A percentile compares a stretch with the other conserved stretches of the same genome.
These are phyloP conservation scores for Phytophthora chlamydospora DNA, from an alignment of 352 stramenopile genomes.

Conservation along the genomic window DNA sequence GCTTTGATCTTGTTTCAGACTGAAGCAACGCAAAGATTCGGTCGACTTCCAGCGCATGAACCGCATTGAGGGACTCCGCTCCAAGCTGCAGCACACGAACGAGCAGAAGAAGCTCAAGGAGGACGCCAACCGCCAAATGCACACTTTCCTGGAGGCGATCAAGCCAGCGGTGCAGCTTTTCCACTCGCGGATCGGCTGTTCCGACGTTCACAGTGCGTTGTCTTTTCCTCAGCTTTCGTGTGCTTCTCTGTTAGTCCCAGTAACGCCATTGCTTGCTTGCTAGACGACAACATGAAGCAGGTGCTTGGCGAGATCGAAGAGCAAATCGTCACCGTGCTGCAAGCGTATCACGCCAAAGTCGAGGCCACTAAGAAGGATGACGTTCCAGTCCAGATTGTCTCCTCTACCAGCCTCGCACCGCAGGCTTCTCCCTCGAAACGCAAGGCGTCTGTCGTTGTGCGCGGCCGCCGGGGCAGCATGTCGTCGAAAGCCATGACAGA, in stretches of 20 bases:
- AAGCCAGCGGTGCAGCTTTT: conserved; percentile 68
- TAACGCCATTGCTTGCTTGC: not conserved
- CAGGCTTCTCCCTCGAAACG: conserved; percentile 26
- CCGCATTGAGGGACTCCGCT: conserved; percentile 72
- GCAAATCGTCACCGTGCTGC: conserved; percentile 66
- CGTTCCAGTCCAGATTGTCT: conserved; percentile 1
- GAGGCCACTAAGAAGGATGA: conserved; percentile 49
- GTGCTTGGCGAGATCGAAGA: conserved; percentile 80
- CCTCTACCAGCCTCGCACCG: conserved; percentile 8
- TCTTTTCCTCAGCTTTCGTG: not conserved
- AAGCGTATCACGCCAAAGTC: conserved; percentile 71
- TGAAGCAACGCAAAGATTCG: conserved; percentile 86
- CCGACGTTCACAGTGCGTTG: conserved; percentile 65
- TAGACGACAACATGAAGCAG: conserved; percentile 78
- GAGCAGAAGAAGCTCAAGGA: conserved; percentile 84
- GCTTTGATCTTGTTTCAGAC: conserved; percentile 28
- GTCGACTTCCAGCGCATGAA: conserved; percentile 82
- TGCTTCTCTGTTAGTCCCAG: too few relatives aligned
- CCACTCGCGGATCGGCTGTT: conserved; percentile 75
- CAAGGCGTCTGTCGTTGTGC: conserved; percentile 20
- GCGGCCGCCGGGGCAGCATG: conserved; percentile 23
- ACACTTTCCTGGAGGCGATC: conserved; percentile 64
- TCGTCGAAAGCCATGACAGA: conserved; percentile 6
- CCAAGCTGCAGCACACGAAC: conserved; percentile 62
- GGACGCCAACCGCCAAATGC: conserved; percentile 70